A percentile compares a stretch with the other conserved stretches of the same genome.
These are phyloP conservation scores for Tuber indicum DNA, from an alignment of 495 filamentous ascomycete species.

Conservation along the genomic window DNA sequence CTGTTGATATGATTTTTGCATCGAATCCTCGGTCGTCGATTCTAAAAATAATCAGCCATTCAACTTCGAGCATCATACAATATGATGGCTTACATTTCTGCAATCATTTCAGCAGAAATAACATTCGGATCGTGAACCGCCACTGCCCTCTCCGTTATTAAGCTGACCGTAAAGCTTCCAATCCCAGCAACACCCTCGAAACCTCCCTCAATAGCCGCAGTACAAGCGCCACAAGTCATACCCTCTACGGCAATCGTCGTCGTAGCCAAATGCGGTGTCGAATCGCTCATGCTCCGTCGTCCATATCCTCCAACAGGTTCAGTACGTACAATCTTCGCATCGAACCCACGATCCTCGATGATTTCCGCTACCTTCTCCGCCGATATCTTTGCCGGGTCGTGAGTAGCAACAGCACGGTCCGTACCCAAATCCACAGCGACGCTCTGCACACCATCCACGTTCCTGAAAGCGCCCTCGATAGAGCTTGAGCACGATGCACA, in stretches of 20 bases:
- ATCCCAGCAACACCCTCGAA: slow-evolving; percentile 73
- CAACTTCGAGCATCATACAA: slow-evolving; percentile 42
- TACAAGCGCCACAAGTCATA: slow-evolving; percentile 97
- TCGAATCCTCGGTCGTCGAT: slow-evolving; percentile 92
- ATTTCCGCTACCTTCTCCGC: slow-evolving; percentile 26
- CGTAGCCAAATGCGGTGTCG: slow-evolving; percentile 46
- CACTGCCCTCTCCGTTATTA: slow-evolving; percentile 86
- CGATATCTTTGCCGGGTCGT: slow-evolving; percentile 65
- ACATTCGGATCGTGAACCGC: slow-evolving; percentile 70
- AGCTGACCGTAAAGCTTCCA: slow-evolving; percentile 81
- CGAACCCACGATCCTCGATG: slow-evolving; percentile 92
- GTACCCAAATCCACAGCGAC: slow-evolving; percentile 92
- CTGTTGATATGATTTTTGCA: slow-evolving; percentile 67
- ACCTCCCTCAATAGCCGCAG: slow-evolving; percentile 77
- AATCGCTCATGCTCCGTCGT: slow-evolving; percentile 42
- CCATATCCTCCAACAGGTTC: slow-evolving; percentile 53
- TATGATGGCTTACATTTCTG: slow-evolving; percentile 51
- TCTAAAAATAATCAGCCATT: slow-evolving; percentile 47
- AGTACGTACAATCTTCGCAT: slow-evolving; percentile 80
- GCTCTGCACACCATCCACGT: slow-evolving; percentile 67
- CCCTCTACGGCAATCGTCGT: slow-evolving; percentile 84
- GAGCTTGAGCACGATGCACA: slow-evolving; percentile 93
- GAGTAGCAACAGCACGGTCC: slow-evolving; percentile 81
- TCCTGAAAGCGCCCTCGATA: slow-evolving; percentile 73
- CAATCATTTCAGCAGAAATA: slow-evolving; percentile 63